Evolutionary conservation across 2,329 filamentous ascomycete species (phyloP), one percentile per base, ranked within the genome.

Genomic region (Knoxdaviesia proteae): DNA sequence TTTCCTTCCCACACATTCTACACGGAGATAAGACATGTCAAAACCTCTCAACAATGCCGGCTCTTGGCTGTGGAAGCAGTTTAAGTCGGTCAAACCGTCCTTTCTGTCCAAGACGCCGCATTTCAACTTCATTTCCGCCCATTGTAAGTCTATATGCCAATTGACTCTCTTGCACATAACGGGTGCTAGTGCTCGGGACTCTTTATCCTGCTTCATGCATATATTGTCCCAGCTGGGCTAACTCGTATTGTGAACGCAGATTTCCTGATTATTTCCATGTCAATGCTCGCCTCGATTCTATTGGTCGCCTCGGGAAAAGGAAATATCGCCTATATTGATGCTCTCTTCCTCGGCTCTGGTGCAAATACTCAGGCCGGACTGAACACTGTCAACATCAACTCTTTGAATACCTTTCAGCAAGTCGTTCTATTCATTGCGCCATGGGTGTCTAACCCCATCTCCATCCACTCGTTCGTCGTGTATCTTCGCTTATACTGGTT

Each of bases 401-500:
- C 57, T 7, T 62, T 86, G 34, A 74, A 71, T 48, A 79, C 75
- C 5, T 82, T 80, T 47, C 80, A 84, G 55, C 80, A 90, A 60
- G 57, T 83, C 37, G 67, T 81, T 41, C 61, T 92, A 31, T 86
- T 80, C 51, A 52, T 86, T 6, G 66, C 83, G 36, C 65, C 79
- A 4, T 77, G 84, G 66, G 51, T 84, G 8, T 76, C 79, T 31
- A 93, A 84, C 41, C 86, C 86, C 0, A 90, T 94, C 47, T 77
- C 81, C 39, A 78, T 94, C 51, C 77, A 93, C 54, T 74, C 81
- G 2, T 80, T 74, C 38, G 84, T 98, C 38, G 90, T 98, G 6
- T 88, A 94, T 51, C 69, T 96, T 9, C 80, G 90, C 31, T 66
- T 98, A 2, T 94, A 94, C 60, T 98, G 88, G 88, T 98, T 98